Base-by-base conservation (phyloP, 2,329 filamentous ascomycete genomes). In the Phoma sp. region DNA sequence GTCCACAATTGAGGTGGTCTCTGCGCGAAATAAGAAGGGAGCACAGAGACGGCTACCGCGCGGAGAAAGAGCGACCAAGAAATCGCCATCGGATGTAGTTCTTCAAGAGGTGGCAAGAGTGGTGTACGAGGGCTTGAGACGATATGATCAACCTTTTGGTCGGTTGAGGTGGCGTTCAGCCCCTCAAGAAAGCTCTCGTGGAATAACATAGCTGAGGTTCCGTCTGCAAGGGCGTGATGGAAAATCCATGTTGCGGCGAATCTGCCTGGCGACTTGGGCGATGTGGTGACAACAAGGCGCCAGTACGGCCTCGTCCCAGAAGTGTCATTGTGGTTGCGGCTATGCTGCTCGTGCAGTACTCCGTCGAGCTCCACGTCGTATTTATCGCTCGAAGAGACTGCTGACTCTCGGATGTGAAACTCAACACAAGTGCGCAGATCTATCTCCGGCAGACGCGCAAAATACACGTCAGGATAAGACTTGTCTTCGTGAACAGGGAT, bases 171-270 rank as follows among this genome's bases (percentile, higher is more conserved):
- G 21, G 21, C 17, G 29, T 62, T 57, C 12, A 82, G 56, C 4
- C 75, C 77, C 5, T 63, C 58, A 4, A 76, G 70, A 33, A 83
- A 78, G 0, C 72, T 67, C 8, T 69, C 62, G 50, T 82, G 80
- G 55, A 82, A 82, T 0, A 77, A 70, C 25, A 79, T 72, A 0
- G 77, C 78, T 0, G 78, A 80, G 8, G 65, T 67, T 1, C 80
- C 80, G 59, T 83, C 81, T 2, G 76, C 76, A 44, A 82, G 69
- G 2, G 76, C 77, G 67, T 82, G 81, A 51, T 83, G 81, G 57
- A 73, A 81, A 9, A 81, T 68, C 65, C 80, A 82, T 2, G 65
- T 67, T 1, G 75, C 77, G 0, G 77, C 79, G 54, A 83, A 81
- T 55, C 50, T 61, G 2, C 60, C 27, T 1, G 41, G 38, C 3